Base-by-base conservation (phyloP, 441 rosid species). In the Corymbia calophylla region DNA sequence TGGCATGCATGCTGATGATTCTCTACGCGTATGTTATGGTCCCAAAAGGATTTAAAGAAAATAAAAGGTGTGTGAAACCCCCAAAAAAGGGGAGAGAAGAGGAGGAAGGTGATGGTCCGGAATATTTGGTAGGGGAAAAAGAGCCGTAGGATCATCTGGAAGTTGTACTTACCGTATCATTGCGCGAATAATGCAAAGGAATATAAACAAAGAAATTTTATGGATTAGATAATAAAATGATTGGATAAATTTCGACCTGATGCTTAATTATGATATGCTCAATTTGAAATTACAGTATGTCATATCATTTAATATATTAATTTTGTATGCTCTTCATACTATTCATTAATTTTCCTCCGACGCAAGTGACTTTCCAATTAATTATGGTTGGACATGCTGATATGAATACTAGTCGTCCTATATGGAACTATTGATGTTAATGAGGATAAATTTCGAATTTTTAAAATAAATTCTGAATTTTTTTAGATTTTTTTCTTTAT, bases 321-420 rank as follows among this genome's bases (percentile, higher is more conserved):
- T n/a, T n/a, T 64, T 64, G 4, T 8, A 64, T 5, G 2, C 73
- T 64, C 5, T 8, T 64, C 32, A 2, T 64, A 64, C 25, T 70
- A 70, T 35, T 8, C 29, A 73, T 35, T 73, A 73, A 39, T 70
- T 70, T 48, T 70, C 19, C 1, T 1, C 7, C 0, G 0, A 2
- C 3, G 1, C 64, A 58, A 58, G 14, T 58, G n/a, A 58, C 64
- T 58, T 58, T 56, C 23, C 25, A 0, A 23, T 56, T 13, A 56
- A 56, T 58, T 23, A 9, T 25, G 64, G 0, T 14, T 0, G 0
- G 64, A 58, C 23, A 58, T 58, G 64, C 0, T 25, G 6, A 58
- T 0, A 0, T 58, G 6, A n/a, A n/a, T n/a, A 0, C 0, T 25
- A 0, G 29, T 25, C 0, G 0, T 58, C 62, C 1, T 58, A 58